Conservation (phyloP, 2,329 filamentous ascomycete genomes). For the Sclerotinia nivalis region DNA sequence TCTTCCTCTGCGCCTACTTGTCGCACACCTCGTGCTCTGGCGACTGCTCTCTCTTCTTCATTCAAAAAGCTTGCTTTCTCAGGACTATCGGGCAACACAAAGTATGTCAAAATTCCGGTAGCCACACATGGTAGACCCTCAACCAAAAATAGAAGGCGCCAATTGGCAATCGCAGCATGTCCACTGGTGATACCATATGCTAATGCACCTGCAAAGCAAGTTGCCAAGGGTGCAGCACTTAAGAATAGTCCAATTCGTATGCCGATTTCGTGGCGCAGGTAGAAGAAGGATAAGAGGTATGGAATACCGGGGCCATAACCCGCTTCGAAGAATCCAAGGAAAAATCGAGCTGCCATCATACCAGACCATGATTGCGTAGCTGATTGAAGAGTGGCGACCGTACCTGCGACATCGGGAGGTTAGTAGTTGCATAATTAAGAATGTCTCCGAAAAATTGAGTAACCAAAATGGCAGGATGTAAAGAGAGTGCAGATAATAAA, state of each 20-base stretch:
- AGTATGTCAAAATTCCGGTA: constrained; percentile 56
- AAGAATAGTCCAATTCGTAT: constrained; percentile 71
- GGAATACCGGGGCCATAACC: constrained; percentile 44
- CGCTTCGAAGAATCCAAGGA: constrained; percentile 45
- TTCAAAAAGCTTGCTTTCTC: constrained; percentile 52
- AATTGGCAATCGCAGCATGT: constrained; percentile 53
- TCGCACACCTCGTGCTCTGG: constrained; percentile 53
- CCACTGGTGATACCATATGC: constrained; percentile 69
- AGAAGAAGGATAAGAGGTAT: constrained; percentile 51
- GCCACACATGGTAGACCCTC: constrained; percentile 63
- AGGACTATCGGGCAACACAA: constrained; percentile 54
- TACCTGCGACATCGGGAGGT: background rate
- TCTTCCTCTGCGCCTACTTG: constrained; percentile 53
- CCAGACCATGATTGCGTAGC: constrained; percentile 41
- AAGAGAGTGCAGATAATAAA: background rate
- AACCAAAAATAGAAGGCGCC: constrained; percentile 65
- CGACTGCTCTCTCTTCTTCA: constrained; percentile 51
- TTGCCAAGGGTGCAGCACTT: constrained; percentile 63
- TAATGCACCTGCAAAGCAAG: constrained; percentile 67
- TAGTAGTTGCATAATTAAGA: background rate
- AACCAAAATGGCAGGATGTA: background rate
- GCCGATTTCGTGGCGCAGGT: constrained; percentile 60
- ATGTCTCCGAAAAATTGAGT: background rate
- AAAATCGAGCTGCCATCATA: constrained; percentile 43
- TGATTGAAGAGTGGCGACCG: constrained; percentile 49